Evolutionary conservation across 768 basidiomycete genomes (phyloP), one percentile per base, ranked within the genome.

Genomic region (Cystoderma amianthinum): DNA sequence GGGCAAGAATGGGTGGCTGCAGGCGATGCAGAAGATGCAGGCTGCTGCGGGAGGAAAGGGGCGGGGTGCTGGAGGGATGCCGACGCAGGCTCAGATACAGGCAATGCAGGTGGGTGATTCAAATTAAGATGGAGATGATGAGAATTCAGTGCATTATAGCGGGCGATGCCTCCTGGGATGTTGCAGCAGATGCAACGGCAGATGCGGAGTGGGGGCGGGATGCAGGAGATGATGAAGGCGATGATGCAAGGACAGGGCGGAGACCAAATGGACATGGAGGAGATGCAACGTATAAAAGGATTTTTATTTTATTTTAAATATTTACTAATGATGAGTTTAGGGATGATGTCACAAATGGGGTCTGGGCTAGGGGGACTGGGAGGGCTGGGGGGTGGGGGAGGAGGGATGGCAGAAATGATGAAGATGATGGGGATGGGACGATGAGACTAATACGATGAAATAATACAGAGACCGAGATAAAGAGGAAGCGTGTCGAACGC

Each of bases 221-320:
- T 96, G 81, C 88, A 93, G 59, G 92, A 95, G 53, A 95, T 95
- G 91, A 92, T 95, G 92, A 88, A 86, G 58, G 83, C 86, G 19
- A 93, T 97, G 89, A 93, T 96, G 87, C 90, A 92, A 52, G 88
- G 91, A 7, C 82, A 88, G 51, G 89, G 87, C 41, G 88, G 88
- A 9, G 93, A 93, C 53, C 81, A 91, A 56, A 68, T 83, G 39
- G 91, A 93, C 55, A 87, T 95, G 85, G 86, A 89, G 45, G 91
- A 95, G 60, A 91, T 94, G 88, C 88, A 92, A 64, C 76, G 90
- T 85, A 62, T 28, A 7, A 7, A n/a, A 28, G 7, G 25, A 28
- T n/a, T 28, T 28, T 28, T n/a, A 7, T 28, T 28, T 28, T 5
- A 32, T 40, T 20, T 23, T 22, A 9, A 12, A 16, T 20, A 6